These are phyloP conservation scores for Phytophthora hybrid DNA, from an alignment of 352 stramenopile species.

Conservation along the genomic window DNA sequence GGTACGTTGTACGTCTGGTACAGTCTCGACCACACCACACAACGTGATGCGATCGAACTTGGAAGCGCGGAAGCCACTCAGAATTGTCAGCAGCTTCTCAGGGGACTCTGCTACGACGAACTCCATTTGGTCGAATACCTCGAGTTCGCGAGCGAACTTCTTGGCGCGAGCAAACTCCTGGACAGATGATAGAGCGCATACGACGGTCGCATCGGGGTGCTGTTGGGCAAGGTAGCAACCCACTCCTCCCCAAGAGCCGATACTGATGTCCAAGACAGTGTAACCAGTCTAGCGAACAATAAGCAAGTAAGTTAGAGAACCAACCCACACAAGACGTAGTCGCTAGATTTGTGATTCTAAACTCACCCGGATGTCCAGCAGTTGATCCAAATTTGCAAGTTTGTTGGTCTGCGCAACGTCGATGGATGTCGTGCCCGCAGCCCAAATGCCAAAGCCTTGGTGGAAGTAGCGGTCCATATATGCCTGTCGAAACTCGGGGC, in stretches of 20 bases:
- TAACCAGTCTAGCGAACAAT: slow-evolving; percentile 52
- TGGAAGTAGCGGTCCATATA: slow-evolving; percentile 87
- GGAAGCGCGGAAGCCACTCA: slow-evolving; percentile 62
- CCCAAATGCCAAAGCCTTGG: slow-evolving; percentile 82
- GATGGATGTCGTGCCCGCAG: slow-evolving; percentile 50
- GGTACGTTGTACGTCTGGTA: slow-evolving; percentile 49
- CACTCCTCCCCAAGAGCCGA: slow-evolving; percentile 85
- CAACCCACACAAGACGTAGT: not conserved
- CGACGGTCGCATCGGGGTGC: slow-evolving; percentile 51
- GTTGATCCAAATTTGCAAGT: slow-evolving; percentile 65
- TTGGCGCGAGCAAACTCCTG: slow-evolving; percentile 68
- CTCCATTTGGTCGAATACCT: slow-evolving; percentile 70
- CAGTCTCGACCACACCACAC: slow-evolving; percentile 64
- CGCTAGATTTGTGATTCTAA: not conserved
- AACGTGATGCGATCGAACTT: slow-evolving; percentile 78
- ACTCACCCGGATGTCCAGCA: slow-evolving; percentile 67
- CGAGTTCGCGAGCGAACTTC: slow-evolving; percentile 67
- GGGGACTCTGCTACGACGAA: slow-evolving; percentile 75
- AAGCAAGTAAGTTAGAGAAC: not conserved
- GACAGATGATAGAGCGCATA: slow-evolving; percentile 66
- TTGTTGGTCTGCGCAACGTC: slow-evolving; percentile 78
- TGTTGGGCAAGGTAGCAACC: slow-evolving; percentile 76
- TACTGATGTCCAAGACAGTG: slow-evolving; percentile 82
- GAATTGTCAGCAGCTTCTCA: slow-evolving; percentile 63
- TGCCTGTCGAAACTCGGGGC: slow-evolving; percentile 64